Evolutionary conservation across 768 basidiomycete genomes (phyloP), one percentile per base, ranked within the genome.

Genomic region (Psilocybe cyanescens): DNA sequence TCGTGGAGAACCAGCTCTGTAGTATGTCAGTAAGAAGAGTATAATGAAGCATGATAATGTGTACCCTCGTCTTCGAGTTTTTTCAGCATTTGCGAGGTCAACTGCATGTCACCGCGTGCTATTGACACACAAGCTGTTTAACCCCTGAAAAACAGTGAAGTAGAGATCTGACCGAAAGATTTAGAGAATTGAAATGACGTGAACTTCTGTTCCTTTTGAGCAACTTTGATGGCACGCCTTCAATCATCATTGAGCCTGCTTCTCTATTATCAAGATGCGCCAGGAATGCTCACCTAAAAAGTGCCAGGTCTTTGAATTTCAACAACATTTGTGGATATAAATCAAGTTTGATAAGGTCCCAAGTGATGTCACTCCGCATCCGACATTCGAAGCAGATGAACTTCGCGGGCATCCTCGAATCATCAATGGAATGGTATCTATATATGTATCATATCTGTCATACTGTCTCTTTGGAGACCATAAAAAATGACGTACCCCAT

Each of bases 371-470:
- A 11, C 79, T 81, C 52, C 80, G 83, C 49, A 90, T 78, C 35
- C 90, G 87, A 71, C 92, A 94, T 65, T 90, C 87, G 72, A 93
- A 89, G 74, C 92, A 94, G 30, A 82, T 68, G 63, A 91, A 93
- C 59, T 79, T 76, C 0, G 71, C 57, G 2, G 90, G 91, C 46
- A 93, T 75, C 11, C 86, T 83, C 28, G 70, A 63, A 65, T 92
- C 91, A 24, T 79, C 69, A 3, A 72, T 72, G 4, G 84, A 82
- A 67, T 93, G 89, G 71, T 84, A 94, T 30, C 90, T 91, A 60
- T 19, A 31, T 50, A 17, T 41, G 48, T 29, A 6, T 3, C 16
- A 35, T 44, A 37, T 39, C 16, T n/a, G 28, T 5, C 7, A 30
- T 24, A 24, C 24, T 24, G 24, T 24, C 24, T 24, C 24, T 24